phyloP scores from a whole-genome alignment of 2,329 filamentous ascomycete species.

The Paracamarosporium sp. region DNA sequence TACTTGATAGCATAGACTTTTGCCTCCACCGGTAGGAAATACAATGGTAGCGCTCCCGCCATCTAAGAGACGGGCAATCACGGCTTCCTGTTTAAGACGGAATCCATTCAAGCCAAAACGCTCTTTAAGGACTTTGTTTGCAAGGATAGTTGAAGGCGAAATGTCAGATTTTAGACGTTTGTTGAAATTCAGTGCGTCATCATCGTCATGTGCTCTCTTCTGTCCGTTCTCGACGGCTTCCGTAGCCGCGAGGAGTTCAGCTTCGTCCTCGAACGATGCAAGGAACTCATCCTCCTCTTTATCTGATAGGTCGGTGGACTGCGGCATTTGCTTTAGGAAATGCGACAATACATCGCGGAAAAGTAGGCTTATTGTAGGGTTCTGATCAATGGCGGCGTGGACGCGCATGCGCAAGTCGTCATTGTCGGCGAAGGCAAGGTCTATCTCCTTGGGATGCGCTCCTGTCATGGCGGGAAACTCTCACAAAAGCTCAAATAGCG shows the following conservation, averaged over 20 bases:
- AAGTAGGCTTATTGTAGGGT: not conserved
- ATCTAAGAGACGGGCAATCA: constrained; percentile 51
- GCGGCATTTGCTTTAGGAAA: not conserved
- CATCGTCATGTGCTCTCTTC: constrained; percentile 1
- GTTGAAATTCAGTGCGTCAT: not conserved
- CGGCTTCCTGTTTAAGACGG: constrained; percentile 55
- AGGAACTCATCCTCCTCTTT: not conserved
- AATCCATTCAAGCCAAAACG: constrained; percentile 52
- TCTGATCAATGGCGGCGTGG: not conserved
- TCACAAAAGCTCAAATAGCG: not conserved
- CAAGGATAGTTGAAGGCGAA: constrained; percentile 30
- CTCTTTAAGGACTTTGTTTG: constrained; percentile 45
- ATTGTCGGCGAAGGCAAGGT: not conserved
- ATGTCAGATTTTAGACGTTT: not conserved
- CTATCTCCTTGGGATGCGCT: not conserved
- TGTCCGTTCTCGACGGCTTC: constrained; percentile 4
- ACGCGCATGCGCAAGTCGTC: not conserved
- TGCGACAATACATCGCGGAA: not conserved
- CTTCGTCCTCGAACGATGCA: constrained; percentile 3
- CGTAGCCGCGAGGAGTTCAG: not conserved
- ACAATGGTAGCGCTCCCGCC: constrained; percentile 54
- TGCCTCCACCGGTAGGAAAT: constrained; percentile 93
- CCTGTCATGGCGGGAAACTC: not conserved
- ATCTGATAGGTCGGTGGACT: not conserved
- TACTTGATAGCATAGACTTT: constrained; percentile 94